Evolutionary conservation across 768 basidiomycete genomes (phyloP).

Genomic region (Tephrocybe sp.): DNA sequence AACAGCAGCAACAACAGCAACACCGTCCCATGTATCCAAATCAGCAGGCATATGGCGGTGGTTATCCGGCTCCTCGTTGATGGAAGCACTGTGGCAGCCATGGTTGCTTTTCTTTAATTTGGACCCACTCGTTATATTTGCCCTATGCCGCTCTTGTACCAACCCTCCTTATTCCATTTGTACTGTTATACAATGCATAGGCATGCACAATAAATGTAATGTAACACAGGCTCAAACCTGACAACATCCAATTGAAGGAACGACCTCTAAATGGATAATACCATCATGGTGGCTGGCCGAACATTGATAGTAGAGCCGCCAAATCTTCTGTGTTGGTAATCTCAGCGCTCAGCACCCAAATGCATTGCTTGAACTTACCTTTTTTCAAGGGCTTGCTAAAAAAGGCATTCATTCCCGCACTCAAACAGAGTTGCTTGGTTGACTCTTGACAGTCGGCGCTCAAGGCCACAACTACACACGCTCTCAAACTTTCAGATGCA

Average conservation of each 20-base stretch:
- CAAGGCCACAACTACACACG: conserved; percentile 58
- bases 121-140: background rate
- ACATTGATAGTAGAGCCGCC: conserved; percentile 52
- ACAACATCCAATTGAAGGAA: no score
- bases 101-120: background rate
- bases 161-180: background rate
- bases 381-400: conserved; percentile 73
- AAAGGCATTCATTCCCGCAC: conserved; percentile 77
- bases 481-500: background rate
- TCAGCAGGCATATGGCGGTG: conserved; percentile 11
- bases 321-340: conserved; percentile 45
- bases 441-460: conserved; percentile 80
- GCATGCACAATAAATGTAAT: background rate
- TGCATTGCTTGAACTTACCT: conserved; percentile 31
- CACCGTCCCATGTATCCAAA: conserved; percentile 14
- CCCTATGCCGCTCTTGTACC: background rate
- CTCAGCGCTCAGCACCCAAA: background rate
- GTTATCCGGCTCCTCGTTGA: conserved; percentile 15
- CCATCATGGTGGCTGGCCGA: conserved; percentile 29
- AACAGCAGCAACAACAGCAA: conserved; percentile 5
- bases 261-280: no score
- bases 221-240: no score
- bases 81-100: background rate
- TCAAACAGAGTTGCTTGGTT: conserved; percentile 73
- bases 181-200: conserved; percentile 4